phyloP scores from a whole-genome alignment of 2,329 filamentous ascomycete genomes.

The Nemania diffusa region DNA sequence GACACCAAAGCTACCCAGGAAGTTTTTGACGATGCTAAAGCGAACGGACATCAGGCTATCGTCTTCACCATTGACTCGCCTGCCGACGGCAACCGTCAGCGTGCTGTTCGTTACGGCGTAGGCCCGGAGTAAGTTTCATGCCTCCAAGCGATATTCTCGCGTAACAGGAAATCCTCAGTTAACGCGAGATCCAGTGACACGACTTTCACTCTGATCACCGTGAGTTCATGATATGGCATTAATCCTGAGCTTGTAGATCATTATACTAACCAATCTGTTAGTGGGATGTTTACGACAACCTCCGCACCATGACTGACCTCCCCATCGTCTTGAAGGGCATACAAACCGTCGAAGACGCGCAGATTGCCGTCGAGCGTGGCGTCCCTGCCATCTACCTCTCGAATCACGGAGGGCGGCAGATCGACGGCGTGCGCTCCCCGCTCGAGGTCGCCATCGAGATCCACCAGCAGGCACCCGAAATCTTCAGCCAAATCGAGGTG shows the following conservation, averaged over 20 bases:
- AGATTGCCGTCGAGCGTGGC: conserved; percentile 43
- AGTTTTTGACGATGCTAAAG: conserved; percentile 38
- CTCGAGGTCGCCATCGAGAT: conserved; percentile 50
- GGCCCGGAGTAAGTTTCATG: conserved; percentile 37
- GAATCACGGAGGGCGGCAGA: conserved; percentile 52
- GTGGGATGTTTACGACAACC: conserved; percentile 24
- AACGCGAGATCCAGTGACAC: background rate
- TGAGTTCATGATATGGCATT: background rate
- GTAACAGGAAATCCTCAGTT: background rate
- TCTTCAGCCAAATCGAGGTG: conserved; percentile 48
- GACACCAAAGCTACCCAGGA: conserved; percentile 42
- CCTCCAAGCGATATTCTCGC: background rate
- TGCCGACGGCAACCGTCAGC: conserved; percentile 41
- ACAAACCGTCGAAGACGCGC: conserved; percentile 49
- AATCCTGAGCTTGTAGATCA: background rate
- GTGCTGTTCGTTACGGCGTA: conserved; percentile 41
- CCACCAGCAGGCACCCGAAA: conserved; percentile 43
- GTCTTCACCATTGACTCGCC: conserved; percentile 45
- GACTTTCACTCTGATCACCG: conserved; percentile 16
- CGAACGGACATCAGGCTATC: conserved; percentile 39
- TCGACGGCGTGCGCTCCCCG: conserved; percentile 47
- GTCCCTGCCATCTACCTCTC: conserved; percentile 49
- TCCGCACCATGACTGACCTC: conserved; percentile 12
- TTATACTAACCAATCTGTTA: conserved; percentile 3
- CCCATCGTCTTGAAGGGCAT: conserved; percentile 47